These are phyloP conservation scores for Rhizopogon vulgaris DNA, from an alignment of 768 basidiomycete genomes.

Conservation along the genomic window DNA sequence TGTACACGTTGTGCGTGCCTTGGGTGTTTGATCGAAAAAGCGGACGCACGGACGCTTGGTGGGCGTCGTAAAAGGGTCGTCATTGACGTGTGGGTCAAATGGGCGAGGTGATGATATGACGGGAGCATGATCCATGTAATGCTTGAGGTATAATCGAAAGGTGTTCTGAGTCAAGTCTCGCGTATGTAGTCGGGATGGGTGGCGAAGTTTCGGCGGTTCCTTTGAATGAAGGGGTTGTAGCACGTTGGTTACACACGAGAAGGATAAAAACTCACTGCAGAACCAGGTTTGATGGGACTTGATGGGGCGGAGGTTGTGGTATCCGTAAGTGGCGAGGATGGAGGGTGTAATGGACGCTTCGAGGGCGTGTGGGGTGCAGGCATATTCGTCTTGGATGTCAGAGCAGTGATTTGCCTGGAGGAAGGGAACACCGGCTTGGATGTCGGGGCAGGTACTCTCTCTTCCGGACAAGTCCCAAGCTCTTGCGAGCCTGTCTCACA, in stretches of 20 bases:
- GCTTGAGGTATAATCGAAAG: constrained; percentile 71
- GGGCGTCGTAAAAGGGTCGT: constrained; percentile 15
- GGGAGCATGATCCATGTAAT: constrained; percentile 64
- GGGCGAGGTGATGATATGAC: constrained; percentile 6
- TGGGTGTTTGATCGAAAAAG: constrained; percentile 19
- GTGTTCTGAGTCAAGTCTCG: constrained; percentile 65
- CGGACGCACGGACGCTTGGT: constrained; percentile 23
- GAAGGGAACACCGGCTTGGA: constrained; percentile 11
- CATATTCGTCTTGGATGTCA: not conserved
- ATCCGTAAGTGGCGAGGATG: constrained; percentile 19
- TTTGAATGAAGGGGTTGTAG: not conserved
- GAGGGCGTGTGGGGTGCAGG: not conserved
- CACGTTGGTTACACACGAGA: not conserved
- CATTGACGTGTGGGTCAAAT: constrained; percentile 3
- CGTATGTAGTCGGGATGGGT: constrained; percentile 64
- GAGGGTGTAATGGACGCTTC: constrained; percentile 1
- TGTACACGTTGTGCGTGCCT: constrained; percentile 4
- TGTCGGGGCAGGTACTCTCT: constrained; percentile 6
- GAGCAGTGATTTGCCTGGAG: not conserved
- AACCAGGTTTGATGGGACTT: constrained; percentile 16
- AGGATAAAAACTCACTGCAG: not conserved
- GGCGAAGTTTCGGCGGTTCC: constrained; percentile 47
- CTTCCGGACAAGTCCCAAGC: constrained; percentile 13
- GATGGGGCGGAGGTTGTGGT: constrained; percentile 24
- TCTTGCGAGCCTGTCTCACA: not conserved